phyloP scores from a whole-genome alignment of 1,284 basidiomycete genomes.

The Austropuccinia psidii region DNA sequence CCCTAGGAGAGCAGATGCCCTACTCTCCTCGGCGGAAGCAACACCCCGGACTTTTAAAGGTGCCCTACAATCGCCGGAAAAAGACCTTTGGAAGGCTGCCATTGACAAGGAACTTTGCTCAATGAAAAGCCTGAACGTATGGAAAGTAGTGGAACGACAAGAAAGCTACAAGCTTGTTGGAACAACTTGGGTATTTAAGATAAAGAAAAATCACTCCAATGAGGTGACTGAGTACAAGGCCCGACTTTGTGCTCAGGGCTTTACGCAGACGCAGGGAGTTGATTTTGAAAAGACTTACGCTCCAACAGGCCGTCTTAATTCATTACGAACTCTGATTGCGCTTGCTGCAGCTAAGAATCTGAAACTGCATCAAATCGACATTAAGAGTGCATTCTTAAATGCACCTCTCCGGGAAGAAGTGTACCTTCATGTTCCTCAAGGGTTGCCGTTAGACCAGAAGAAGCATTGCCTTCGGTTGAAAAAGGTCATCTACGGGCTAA shows the following conservation, averaged over 20 bases:
- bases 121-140: neutral
- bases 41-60: too few relatives aligned
- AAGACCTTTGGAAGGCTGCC: neutral
- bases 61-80: too few relatives aligned
- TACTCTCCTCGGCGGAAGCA: too few relatives aligned
- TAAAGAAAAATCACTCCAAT: neutral
- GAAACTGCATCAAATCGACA: slow-evolving; percentile 1
- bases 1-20: too few relatives aligned
- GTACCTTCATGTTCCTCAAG: neutral
- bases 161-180: neutral
- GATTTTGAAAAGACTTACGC: neutral
- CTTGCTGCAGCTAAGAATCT: neutral
- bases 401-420: neutral
- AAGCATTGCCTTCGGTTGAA: neutral
- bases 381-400: neutral
- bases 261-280: neutral
- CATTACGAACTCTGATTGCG: neutral
- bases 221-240: neutral
- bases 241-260: neutral
- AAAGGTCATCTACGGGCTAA: neutral
- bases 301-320: neutral
- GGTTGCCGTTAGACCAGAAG: neutral
- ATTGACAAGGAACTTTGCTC: neutral
- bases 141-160: neutral
- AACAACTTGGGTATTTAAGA: slow-evolving; percentile 4